Percentiles rank a stretch among this genome's conserved stretches.
Evolutionary conservation across 1,284 basidiomycete genomes (phyloP).

Genomic region (Cutaneotrichosporon sp.): DNA sequence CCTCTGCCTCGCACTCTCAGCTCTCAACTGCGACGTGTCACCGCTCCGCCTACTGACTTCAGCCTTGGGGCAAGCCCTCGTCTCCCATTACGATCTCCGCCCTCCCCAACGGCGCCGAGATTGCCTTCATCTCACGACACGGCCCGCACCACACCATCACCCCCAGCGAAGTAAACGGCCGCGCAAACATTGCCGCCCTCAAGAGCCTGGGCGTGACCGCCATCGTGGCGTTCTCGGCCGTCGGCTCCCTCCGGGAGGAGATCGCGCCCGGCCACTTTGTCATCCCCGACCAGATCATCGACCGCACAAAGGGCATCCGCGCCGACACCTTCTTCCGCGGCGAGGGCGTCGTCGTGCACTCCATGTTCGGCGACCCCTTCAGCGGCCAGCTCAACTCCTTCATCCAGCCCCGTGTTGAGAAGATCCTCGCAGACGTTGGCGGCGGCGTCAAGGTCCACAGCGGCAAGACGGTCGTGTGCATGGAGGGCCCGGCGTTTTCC

Average conservation of each 20-base stretch:
- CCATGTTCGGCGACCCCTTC: conserved; percentile 90
- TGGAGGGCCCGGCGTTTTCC: conserved; percentile 72
- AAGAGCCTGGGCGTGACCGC: conserved; percentile 85
- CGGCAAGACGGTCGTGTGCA: conserved; percentile 83
- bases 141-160: conserved; percentile 67
- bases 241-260: conserved; percentile 92
- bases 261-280: conserved; percentile 86
- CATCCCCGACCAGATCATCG: conserved; percentile 90
- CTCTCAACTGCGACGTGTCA: not conserved
- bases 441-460: conserved; percentile 60
- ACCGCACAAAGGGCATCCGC: conserved; percentile 88
- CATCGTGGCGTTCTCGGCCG: conserved; percentile 90
- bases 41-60: not conserved
- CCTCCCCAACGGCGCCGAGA: conserved; percentile 67
- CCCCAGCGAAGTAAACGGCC: conserved; percentile 71
- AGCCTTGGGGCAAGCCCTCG: conserved; percentile 93
- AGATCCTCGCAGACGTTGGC: conserved; percentile 58
- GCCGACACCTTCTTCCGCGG: conserved; percentile 82
- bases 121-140: conserved; percentile 92
- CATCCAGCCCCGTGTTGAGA: conserved; percentile 61
- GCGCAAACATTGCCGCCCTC: conserved; percentile 93
- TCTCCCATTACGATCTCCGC: conserved; percentile 84
- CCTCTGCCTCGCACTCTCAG: too few species aligned
- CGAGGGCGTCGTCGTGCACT: conserved; percentile 78
- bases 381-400: conserved; percentile 62